These are phyloP conservation scores for Thinopyrum elongatum DNA, from an alignment of 176 grass and related monocot species.

Conservation along the genomic window DNA sequence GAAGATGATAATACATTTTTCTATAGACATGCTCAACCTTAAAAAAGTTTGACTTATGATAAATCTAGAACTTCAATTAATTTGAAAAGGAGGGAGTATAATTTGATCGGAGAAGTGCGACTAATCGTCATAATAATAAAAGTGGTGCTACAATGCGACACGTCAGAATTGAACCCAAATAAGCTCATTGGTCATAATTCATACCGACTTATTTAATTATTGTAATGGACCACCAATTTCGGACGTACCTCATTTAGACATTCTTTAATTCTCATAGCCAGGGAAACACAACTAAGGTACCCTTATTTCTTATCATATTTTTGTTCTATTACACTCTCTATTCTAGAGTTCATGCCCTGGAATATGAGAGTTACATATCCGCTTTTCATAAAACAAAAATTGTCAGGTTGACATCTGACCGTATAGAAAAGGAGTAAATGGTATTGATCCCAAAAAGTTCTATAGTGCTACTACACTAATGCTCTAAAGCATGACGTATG, in stretches of 20 bases:
- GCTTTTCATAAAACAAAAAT: constrained; percentile 6
- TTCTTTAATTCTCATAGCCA: constrained; percentile 36
- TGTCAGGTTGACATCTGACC: neutral
- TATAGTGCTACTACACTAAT: neutral
- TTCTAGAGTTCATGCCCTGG: neutral
- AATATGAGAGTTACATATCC: constrained; percentile 2
- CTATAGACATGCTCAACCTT: too few species aligned
- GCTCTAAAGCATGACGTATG: neutral
- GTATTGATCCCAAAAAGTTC: neutral
- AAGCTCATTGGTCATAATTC: too few species aligned
- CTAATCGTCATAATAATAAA: too few species aligned
- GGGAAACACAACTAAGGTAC: constrained; percentile 24
- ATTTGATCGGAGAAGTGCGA: too few species aligned
- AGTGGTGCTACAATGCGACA: too few species aligned
- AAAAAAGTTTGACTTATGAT: too few species aligned
- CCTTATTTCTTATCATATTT: neutral
- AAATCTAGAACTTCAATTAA: too few species aligned
- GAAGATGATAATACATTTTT: too few species aligned
- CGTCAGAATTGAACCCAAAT: too few species aligned
- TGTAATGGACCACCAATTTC: too few species aligned
- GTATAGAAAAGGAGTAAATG: neutral
- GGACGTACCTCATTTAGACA: constrained; percentile 35
- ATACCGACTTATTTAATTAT: too few species aligned
- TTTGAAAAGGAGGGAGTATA: too few species aligned
- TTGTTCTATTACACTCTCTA: constrained; percentile 14